Evolutionary conservation across 352 stramenopile species (phyloP), one percentile per base, ranked within the genome.

Genomic region (Globisporangium iwayamae): DNA sequence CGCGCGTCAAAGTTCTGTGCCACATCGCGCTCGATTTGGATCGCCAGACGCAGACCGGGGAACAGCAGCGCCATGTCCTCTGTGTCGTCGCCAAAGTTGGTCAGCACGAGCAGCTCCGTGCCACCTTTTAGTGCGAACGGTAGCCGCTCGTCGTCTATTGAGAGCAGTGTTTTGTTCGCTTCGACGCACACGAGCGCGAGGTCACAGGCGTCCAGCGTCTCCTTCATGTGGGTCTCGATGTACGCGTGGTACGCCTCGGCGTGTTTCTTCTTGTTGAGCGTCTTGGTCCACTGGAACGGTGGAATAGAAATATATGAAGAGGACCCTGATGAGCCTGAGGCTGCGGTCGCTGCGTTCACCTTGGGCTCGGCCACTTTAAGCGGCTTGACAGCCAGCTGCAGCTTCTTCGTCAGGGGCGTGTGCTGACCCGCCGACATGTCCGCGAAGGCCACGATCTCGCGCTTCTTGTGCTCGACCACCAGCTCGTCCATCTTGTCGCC

Each of bases 221-320:
- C 39, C 11, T 62, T 34, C 30, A 62, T 9, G 20, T 62, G 38
- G 1, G 22, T 39, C 28, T 62, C 39, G 16, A 62, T 39, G 43
- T 62, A 71, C 22, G 51, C 52, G 18, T 57, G 20, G 61, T 68
- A 71, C 7, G 30, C 52, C 14, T 20, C 10, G 13, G 52, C 52
- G 52, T 58, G 52, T 9, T 46, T 58, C 52, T 43, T 36, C 20
- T 52, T 52, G n/a, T 32, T 58, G 52, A 41, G 30, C 16, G 4
- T 45, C 52, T 30, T 25, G 14, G 9, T 20, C 52, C 52, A 58
- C 16, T 36, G 32, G 32, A 58, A 58, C 9, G 52, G 13, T 13
- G 32, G 52, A 22, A 58, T 45, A 5, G 41, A 47, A 10, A 28
- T 28, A 28, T 16, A 20, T 22, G 41, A 22, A n/a, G 41, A n/a